phyloP scores from a whole-genome alignment of 495 filamentous ascomycete species.

The Tuber aestivum region DNA sequence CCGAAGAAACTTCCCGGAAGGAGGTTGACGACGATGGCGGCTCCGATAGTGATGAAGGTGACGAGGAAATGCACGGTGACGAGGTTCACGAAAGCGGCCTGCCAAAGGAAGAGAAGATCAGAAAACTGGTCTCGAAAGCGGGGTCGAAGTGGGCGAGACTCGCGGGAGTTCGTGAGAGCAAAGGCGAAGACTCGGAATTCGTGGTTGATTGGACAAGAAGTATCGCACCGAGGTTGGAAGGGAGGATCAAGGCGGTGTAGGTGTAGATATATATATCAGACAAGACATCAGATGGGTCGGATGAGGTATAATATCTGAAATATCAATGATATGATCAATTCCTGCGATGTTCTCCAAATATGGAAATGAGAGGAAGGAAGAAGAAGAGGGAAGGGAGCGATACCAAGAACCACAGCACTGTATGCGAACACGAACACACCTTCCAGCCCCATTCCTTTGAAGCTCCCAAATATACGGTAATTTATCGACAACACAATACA shows the following conservation, averaged over 20 bases:
- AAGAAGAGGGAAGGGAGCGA: not conserved
- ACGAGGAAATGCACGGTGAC: constrained; percentile 42
- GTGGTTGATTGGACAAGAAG: constrained; percentile 71
- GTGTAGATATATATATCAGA: constrained; percentile 8
- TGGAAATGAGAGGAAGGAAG: not conserved
- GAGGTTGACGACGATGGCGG: constrained; percentile 45
- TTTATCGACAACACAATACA: not conserved
- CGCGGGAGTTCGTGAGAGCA: constrained; percentile 54
- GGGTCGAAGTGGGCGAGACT: constrained; percentile 69
- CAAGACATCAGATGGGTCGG: not conserved
- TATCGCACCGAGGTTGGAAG: constrained; percentile 70
- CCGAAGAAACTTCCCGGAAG: constrained; percentile 46
- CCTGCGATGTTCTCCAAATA: not conserved
- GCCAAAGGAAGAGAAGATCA: constrained; percentile 41
- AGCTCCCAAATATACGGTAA: constrained; percentile 12
- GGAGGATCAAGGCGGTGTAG: constrained; percentile 52
- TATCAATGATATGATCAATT: not conserved
- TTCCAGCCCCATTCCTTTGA: constrained; percentile 4
- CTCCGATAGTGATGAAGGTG: constrained; percentile 45
- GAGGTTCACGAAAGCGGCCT: constrained; percentile 41
- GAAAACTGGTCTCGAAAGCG: constrained; percentile 54
- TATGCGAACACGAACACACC: not conserved
- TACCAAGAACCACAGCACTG: not conserved
- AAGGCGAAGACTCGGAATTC: constrained; percentile 53
- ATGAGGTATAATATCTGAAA: not conserved